A percentile compares a stretch with the other conserved stretches of the same genome.
Conservation (phyloP, 768 basidiomycete species). For the Kwoniella dendrophila region DNA sequence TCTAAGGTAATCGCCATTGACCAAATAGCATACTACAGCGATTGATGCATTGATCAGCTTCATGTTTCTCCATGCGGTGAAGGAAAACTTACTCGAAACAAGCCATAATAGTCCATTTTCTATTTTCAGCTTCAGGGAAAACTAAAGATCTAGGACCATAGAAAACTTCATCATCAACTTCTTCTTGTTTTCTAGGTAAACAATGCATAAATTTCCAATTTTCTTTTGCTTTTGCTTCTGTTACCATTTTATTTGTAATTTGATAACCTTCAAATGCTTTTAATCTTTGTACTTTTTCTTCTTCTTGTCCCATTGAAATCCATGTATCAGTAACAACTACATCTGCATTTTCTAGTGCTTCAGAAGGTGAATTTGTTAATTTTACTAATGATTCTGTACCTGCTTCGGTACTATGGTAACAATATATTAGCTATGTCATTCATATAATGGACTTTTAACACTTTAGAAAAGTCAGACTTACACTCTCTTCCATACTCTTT, state of each 20-base stretch:
- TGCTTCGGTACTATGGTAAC: conserved; percentile 48
- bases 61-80: background rate
- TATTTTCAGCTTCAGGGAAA: conserved; percentile 93
- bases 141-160: conserved; percentile 89
- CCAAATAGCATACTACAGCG: conserved; percentile 15
- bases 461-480: conserved; percentile 56
- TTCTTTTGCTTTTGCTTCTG: conserved; percentile 75
- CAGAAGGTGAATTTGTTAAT: conserved; percentile 63
- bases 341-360: conserved; percentile 86
- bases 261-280: conserved; percentile 90
- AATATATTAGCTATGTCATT: no score
- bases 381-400: conserved; percentile 44
- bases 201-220: conserved; percentile 97
- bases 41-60: background rate
- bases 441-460: no score
- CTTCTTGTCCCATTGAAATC: conserved; percentile 99
- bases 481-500: conserved; percentile 78
- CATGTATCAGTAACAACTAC: conserved; percentile 98
- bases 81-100: conserved; percentile 62
- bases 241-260: conserved; percentile 84
- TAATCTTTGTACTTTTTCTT: conserved; percentile 81
- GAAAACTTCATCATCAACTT: conserved; percentile 97
- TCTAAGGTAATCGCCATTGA: conserved; percentile 18
- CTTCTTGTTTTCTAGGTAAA: conserved; percentile 84
- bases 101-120: conserved; percentile 96